These are phyloP conservation scores for Combretum micranthum DNA, from an alignment of 345 rosid species.

Conservation along the genomic window DNA sequence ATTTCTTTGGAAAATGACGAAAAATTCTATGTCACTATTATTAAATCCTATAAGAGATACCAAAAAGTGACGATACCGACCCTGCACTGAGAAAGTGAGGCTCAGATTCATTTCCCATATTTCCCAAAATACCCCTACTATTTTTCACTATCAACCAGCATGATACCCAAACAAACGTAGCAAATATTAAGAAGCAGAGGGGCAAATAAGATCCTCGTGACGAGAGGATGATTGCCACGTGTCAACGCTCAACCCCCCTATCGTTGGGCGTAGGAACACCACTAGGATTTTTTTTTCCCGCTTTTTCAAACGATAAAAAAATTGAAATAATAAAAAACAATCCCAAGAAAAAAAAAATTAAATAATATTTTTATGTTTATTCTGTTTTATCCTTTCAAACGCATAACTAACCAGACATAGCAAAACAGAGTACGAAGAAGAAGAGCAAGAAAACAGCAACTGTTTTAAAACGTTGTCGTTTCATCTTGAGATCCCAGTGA, in stretches of 20 bases:
- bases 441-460: constrained; percentile 1
- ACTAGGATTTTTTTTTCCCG: constrained; percentile 57
- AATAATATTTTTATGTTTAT: neutral
- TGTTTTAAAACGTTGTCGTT: neutral
- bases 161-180: no score
- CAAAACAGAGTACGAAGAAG: neutral
- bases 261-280: constrained; percentile 29
- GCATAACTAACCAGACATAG: no score
- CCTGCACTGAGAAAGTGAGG: no score
- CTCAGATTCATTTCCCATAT: no score
- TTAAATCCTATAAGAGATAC: no score
- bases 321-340: neutral
- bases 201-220: no score
- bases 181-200: no score
- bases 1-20: no score
- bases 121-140: no score
- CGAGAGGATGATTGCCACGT: constrained; percentile 57
- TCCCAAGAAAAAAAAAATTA: neutral
- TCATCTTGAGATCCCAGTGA: neutral
- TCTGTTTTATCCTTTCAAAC: constrained; percentile 6
- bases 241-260: constrained; percentile 50
- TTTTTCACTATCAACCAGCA: no score
- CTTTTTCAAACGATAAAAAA: constrained; percentile 8
- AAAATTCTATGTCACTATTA: no score
- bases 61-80: no score